Conservation (phyloP, 306 rosid genomes). For the Urtica urens region DNA sequence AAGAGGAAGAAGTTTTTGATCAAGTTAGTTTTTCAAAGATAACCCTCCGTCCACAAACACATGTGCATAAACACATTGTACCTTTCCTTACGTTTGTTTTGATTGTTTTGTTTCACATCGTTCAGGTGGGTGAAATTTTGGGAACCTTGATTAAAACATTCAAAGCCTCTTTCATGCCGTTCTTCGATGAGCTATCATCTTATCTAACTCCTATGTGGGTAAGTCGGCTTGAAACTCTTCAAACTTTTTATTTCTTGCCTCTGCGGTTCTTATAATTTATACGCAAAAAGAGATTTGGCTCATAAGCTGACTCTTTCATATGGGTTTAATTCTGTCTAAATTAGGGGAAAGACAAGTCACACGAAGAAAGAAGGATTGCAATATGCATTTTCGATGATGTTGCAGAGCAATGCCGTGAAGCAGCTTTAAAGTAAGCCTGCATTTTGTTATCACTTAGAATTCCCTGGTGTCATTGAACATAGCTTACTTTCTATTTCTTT, state of each 20-base stretch:
- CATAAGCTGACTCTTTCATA: too few species aligned
- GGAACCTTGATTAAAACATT: conserved; percentile 96
- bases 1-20: conserved; percentile 99
- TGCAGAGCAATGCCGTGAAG: conserved; percentile 97
- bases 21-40: conserved; percentile 48
- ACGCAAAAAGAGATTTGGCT: too few species aligned
- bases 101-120: conserved; percentile 6
- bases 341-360: conserved; percentile 92
- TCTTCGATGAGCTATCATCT: conserved; percentile 82
- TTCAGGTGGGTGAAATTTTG: conserved; percentile 94
- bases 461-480: conserved; percentile 1
- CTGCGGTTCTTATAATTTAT: too few species aligned
- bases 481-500: background rate
- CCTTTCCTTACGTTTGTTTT: background rate
- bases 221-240: conserved; percentile 25
- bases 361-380: conserved; percentile 96
- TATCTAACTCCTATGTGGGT: conserved; percentile 99
- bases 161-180: conserved; percentile 87
- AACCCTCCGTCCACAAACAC: background rate
- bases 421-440: conserved; percentile 63
- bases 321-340: conserved; percentile 6
- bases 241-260: too few species aligned
- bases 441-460: background rate
- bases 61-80: conserved; percentile 1
- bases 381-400: conserved; percentile 98